These are phyloP conservation scores for Schizochytrium sp. DNA, from an alignment of 108 stramenopile species.

Conservation along the genomic window DNA sequence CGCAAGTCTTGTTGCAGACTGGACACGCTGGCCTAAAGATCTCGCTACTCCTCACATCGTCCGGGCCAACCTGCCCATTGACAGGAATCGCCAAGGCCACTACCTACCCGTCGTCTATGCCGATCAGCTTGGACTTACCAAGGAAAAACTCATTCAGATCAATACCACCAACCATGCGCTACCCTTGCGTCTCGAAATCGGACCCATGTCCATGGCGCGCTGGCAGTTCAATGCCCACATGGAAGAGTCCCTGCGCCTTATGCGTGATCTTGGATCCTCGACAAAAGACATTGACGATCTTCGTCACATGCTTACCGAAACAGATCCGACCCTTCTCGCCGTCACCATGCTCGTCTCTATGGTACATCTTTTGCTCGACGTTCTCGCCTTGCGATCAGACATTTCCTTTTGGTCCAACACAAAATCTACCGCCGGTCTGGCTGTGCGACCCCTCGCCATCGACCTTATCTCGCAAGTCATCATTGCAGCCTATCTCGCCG, in stretches of 20 bases:
- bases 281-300: constrained; percentile 42
- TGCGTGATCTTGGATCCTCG: constrained; percentile 41
- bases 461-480: constrained; percentile 63
- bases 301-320: constrained; percentile 39
- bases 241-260: constrained; percentile 48
- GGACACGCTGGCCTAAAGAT: background rate
- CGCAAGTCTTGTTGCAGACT: background rate
- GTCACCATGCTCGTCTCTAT: constrained; percentile 54
- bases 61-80: background rate
- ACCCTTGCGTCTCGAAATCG: constrained; percentile 39
- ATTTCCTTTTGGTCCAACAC: constrained; percentile 69
- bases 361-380: constrained; percentile 68
- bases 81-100: background rate
- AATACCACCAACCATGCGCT: constrained; percentile 49
- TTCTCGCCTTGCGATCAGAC: constrained; percentile 74
- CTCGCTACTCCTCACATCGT: background rate
- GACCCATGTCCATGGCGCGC: constrained; percentile 49
- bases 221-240: constrained; percentile 60
- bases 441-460: constrained; percentile 56
- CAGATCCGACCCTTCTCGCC: constrained; percentile 54
- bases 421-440: constrained; percentile 65
- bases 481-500: constrained; percentile 64
- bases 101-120: constrained; percentile 59
- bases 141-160: constrained; percentile 45
- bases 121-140: constrained; percentile 65